phyloP scores from a whole-genome alignment of 1,284 basidiomycete species.

The Sphaerobolus stellatus region DNA sequence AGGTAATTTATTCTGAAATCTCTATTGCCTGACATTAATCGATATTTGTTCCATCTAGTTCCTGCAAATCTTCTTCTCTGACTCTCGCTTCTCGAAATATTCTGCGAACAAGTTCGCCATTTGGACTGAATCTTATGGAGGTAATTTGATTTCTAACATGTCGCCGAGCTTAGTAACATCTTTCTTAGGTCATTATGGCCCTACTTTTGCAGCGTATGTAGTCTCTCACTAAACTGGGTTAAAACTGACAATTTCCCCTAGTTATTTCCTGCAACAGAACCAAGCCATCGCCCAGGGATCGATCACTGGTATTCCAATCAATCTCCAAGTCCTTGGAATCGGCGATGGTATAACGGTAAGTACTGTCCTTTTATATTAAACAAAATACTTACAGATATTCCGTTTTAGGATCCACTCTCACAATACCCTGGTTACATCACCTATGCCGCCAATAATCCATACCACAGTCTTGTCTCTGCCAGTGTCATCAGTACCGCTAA shows the following conservation, averaged over 20 bases:
- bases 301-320: constrained; percentile 49
- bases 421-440: constrained; percentile 58
- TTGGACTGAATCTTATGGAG: constrained; percentile 58
- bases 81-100: constrained; percentile 56
- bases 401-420: constrained; percentile 6
- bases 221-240: background rate
- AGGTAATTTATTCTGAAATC: constrained; percentile 11
- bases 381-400: background rate
- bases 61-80: constrained; percentile 64
- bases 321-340: constrained; percentile 60
- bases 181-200: constrained; percentile 55
- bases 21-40: background rate
- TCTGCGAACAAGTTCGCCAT: constrained; percentile 52
- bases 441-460: constrained; percentile 56
- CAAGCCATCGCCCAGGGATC: constrained; percentile 51
- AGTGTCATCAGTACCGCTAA: constrained; percentile 43
- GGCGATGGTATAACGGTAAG: constrained; percentile 62
- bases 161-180: background rate
- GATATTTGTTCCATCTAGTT: constrained; percentile 31
- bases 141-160: background rate
- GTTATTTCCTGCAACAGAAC: constrained; percentile 62
- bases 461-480: constrained; percentile 49
- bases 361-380: constrained; percentile 29
- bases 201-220: constrained; percentile 55
- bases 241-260: constrained; percentile 18